Base-by-base conservation (phyloP, 176 grass and related monocot genomes). In the Cenchrus americanus region DNA sequence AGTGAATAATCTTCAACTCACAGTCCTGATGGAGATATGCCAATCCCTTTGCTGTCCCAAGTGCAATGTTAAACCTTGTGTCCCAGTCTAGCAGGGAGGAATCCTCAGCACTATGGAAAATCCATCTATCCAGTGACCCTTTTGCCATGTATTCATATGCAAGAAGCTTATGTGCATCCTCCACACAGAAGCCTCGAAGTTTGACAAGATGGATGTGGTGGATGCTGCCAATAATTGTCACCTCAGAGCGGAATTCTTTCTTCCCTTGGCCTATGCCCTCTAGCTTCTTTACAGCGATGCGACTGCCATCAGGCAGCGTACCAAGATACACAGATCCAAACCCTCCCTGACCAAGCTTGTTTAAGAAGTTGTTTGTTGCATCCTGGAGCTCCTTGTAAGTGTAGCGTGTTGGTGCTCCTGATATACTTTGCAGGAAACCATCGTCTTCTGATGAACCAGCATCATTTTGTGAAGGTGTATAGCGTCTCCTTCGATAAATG, bases 141-240 rank as follows among this genome's bases (percentile, higher is more conserved):
- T 96, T 99, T 14, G 91, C 85, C 96, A 99, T 87, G 82, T 96
- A 99, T 37, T 99, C 96, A 0, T 99, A 99, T 4, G 93, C 96
- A 57, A 99, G 93, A 73, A 99, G 93, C 49, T 86, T 87, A 75
- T 99, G 91, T 47, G 87, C 55, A 5, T 86, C 83, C 80, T 99
- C 89, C 1, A 88, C 89, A 75, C 91, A 99, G 64, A 96, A 99
- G 66, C 96, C 91, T 53, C 89, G 91, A 10, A 99, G 86, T 79
- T 92, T 99, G 42, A 99, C 96, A 58, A 99, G 86, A 85, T 99
- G 93, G 83, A 99, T 94, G 74, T 99, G 96, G 70, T 99, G 96
- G 70, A 99, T 99, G 66, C 93, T 94, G 72, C 96, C 96, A 53
- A 99, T 96, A 69, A 94, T 99, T 12, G 85, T 88, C 30, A 99